Percentiles rank a stretch among this genome's conserved stretches.
phyloP scores from a whole-genome alignment of 495 filamentous ascomycete species.

The Aspergillus mulundensis region DNA sequence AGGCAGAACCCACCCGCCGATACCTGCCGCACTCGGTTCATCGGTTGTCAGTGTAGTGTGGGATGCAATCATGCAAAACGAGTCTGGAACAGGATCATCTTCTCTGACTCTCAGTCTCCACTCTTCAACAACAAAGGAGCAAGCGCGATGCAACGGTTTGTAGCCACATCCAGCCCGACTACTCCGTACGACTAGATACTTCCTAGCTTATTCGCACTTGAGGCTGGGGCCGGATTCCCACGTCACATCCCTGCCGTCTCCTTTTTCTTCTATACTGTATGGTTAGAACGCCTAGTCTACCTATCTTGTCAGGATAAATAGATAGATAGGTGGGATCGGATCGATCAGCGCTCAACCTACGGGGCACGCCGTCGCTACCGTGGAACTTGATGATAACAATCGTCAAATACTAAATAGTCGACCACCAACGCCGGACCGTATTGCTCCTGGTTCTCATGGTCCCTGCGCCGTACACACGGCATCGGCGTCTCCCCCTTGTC shows the following conservation, averaged over 20 bases:
- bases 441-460: neutral
- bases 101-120: neutral
- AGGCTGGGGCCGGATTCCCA: constrained; percentile 1
- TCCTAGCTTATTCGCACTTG: neutral
- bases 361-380: constrained; percentile 6
- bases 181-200: neutral
- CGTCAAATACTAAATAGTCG: neutral
- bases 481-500: neutral
- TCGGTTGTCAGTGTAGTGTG: constrained; percentile 10
- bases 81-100: neutral
- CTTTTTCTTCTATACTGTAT: neutral
- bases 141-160: constrained; percentile 3
- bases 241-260: constrained; percentile 8
- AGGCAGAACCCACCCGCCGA: constrained; percentile 11
- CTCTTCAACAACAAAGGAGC: neutral
- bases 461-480: neutral
- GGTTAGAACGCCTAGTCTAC: neutral
- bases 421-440: neutral
- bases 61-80: constrained; percentile 12
- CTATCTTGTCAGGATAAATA: neutral
- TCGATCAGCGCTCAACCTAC: constrained; percentile 10
- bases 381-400: constrained; percentile 2
- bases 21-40: constrained; percentile 16
- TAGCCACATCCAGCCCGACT: constrained; percentile 5
- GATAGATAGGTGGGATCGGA: constrained; percentile 13